Evolutionary conservation across 257 asterid genomes (phyloP), one percentile per base, ranked within the genome.

Genomic region (Jasminum sambac): DNA sequence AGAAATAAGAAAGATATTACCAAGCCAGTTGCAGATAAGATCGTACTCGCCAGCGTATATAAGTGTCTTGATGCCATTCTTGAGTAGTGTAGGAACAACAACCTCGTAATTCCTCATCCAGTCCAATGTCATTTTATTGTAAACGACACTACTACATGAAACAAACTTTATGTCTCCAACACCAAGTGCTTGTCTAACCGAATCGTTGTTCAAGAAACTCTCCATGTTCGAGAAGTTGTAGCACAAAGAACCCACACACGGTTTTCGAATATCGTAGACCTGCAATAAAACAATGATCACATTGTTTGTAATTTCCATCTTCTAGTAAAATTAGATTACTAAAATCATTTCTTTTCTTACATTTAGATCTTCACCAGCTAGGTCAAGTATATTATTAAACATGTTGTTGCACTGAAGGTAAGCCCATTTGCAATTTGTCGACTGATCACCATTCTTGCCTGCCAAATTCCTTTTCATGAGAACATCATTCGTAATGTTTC

Each of bases 21-120:
- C 94, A 2, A 87, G 81, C 96, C 93, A 89, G 79, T 91, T 91
- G 88, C 95, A 84, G 6, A 85, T 72, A 63, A 89, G 88, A 72
- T 91, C 98, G 57, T 83, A 89, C 30, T 89, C 93, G 42, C 96
- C 97, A 3, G 90, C 96, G 9, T 89, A 87, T 57, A 88, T 25
- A 5, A 89, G 77, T 16, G 86, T 44, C 74, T 72, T 83, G 73
- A 91, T 72, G 10, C 85, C 95, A 71, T 89, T 95, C 59, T 83
- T 77, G n/a, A 91, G 68, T 8, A 89, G 81, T 25, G 69, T 48
- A 17, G 97, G 96, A 75, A 89, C 65, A 14, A 77, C 82, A 1
- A 61, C 76, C 36, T 70, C 95, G 39, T 67, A 80, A 72, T 87
- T 86, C 77, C 69, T 85, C 86, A 85, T 78, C 86, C 74, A 65